Percentiles rank a stretch among this genome's conserved stretches.
These are phyloP conservation scores for Tuber calosporum DNA, from an alignment of 495 filamentous ascomycete species.

Conservation along the genomic window DNA sequence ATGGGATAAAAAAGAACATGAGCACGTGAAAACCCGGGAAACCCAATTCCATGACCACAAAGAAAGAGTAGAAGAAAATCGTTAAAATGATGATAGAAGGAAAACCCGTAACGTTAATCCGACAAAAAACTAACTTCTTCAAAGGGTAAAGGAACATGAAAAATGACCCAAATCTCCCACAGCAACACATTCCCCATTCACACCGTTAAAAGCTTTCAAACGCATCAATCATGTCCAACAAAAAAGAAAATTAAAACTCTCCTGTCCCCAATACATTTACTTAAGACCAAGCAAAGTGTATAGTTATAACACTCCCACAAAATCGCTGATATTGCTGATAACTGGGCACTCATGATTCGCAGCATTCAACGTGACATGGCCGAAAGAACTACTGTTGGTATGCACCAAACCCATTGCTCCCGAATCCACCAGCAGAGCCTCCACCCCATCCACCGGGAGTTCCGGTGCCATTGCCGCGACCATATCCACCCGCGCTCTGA, in stretches of 20 bases:
- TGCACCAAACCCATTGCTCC: constrained; percentile 53
- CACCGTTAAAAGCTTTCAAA: background rate
- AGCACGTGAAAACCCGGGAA: background rate
- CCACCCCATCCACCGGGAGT: constrained; percentile 71
- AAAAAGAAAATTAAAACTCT: constrained; percentile 5
- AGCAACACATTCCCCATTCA: background rate
- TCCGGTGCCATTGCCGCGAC: constrained; percentile 68
- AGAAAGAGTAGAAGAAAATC: constrained; percentile 5
- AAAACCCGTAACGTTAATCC: constrained; percentile 3
- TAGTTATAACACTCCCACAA: constrained; percentile 5
- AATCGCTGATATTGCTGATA: background rate
- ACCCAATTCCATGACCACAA: constrained; percentile 7
- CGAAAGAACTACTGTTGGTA: constrained; percentile 50
- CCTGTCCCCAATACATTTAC: constrained; percentile 2
- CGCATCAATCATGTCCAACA: constrained; percentile 1
- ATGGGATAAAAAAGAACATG: background rate
- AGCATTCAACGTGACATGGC: background rate
- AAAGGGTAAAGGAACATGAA: constrained; percentile 1
- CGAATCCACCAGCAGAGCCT: constrained; percentile 46
- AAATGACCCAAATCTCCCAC: constrained; percentile 2
- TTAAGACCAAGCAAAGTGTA: constrained; percentile 1
- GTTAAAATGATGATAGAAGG: background rate
- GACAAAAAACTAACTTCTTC: constrained; percentile 5
- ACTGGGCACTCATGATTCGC: background rate
- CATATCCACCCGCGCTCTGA: constrained; percentile 72